A percentile compares a stretch with the other conserved stretches of the same genome.
phyloP scores from a whole-genome alignment of 108 stramenopile species.

The Nitzschia inconspicua region DNA sequence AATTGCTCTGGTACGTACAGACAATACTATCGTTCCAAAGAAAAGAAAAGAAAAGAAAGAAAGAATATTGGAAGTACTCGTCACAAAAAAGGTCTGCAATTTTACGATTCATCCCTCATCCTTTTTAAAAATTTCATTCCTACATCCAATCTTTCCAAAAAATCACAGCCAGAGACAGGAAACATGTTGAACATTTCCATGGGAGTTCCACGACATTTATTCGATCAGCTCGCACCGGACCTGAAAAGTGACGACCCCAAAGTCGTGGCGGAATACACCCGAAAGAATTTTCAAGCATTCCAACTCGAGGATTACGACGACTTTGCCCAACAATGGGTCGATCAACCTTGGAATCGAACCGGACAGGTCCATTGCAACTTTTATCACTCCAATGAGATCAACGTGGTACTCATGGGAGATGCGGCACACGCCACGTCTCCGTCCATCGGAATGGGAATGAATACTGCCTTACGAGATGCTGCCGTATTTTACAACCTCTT shows the following conservation, averaged over 20 bases:
- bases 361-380: constrained; percentile 55
- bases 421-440: constrained; percentile 57
- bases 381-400: constrained; percentile 29
- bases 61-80: no score
- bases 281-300: constrained; percentile 48
- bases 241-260: constrained; percentile 39
- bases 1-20: no score
- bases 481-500: constrained; percentile 42
- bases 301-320: constrained; percentile 37
- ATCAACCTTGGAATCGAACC: constrained; percentile 52
- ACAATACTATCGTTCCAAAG: no score
- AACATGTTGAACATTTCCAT: constrained; percentile 34
- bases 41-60: no score
- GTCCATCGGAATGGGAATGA: constrained; percentile 63
- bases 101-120: no score
- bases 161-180: constrained; percentile 42
- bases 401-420: constrained; percentile 45
- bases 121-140: no score
- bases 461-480: constrained; percentile 61
- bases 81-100: no score
- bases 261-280: constrained; percentile 40
- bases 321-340: constrained; percentile 44
- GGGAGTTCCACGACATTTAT: constrained; percentile 21
- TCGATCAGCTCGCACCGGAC: constrained; percentile 14
- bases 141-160: neutral